Base-by-base conservation (phyloP, 768 basidiomycete species). In the Gloeophyllum trabeum region DNA sequence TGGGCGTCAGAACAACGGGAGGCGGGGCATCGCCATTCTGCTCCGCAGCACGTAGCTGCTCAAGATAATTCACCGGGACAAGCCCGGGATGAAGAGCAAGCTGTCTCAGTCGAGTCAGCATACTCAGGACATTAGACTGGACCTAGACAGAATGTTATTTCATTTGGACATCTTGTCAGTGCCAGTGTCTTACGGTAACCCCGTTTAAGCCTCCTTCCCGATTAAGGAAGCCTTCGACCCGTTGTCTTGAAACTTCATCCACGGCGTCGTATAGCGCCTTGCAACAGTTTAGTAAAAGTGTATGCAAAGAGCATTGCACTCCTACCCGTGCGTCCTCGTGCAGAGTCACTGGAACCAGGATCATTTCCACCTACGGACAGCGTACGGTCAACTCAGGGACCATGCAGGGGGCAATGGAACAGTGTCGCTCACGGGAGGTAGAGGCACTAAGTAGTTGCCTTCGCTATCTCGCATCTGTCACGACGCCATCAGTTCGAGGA, bases 41-140 rank as follows among this genome's bases (percentile, higher is more conserved):
- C 16, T 66, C 66, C 16, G 53, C 58, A n/a, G 54, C 51, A 25
- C 63, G 62, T 35, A 89, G 66, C 46, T 81, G 69, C 32, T 84
- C 76, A 7, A 88, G 55, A 51, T 89, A 92, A 46, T 76, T 67
- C 5, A 62, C 47, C 3, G 89, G 89, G 39, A 89, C 63, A 20
- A 93, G 67, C 1, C 75, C 76, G 0, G 88, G 83, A 52, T 92
- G 86, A 20, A 90, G 71, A 14, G 73, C 81, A 16, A 91, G 62
- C 59, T 93, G 90, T 23, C 89, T 76, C 57, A 93, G 66, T 14
- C 90, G 81, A 5, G 87, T 90, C n/a, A 91, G 71, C 71, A 91
- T 77, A 46, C 81, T 80, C 26, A 89, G 59, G 12, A 87, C 76
- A 50, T 81, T 80, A 2, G 75, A 75, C 44, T 79, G 75, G 1